These are phyloP conservation scores for Colletotrichum coccodes DNA, from an alignment of 2,329 filamentous ascomycete species.

Conservation along the genomic window DNA sequence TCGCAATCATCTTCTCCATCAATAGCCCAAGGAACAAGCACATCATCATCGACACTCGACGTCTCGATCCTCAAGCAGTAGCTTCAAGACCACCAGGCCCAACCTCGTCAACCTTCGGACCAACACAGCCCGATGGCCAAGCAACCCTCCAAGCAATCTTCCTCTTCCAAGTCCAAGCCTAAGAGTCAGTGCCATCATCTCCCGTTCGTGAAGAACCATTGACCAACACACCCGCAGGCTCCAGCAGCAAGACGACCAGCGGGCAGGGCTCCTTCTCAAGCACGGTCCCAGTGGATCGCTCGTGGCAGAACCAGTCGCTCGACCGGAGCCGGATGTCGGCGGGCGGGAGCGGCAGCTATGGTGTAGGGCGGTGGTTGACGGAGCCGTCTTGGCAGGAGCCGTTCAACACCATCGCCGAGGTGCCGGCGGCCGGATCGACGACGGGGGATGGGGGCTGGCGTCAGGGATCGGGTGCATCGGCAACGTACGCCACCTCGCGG, in stretches of 20 bases:
- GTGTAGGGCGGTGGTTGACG: slow-evolving; percentile 24
- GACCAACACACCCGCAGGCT: background rate
- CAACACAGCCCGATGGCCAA: slow-evolving; percentile 8
- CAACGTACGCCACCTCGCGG: slow-evolving; percentile 21
- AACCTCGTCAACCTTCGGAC: background rate
- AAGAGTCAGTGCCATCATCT: background rate
- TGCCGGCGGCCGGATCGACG: slow-evolving; percentile 16
- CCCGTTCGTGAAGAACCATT: too few species aligned
- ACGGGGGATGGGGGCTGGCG: background rate
- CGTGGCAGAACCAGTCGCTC: slow-evolving; percentile 22
- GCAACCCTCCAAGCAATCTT: slow-evolving; percentile 12
- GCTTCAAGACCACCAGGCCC: too few species aligned
- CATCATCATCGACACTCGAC: background rate
- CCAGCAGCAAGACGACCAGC: background rate
- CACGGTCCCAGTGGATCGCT: slow-evolving; percentile 19
- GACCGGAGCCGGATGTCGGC: background rate
- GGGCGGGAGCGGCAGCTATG: background rate
- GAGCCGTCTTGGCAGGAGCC: slow-evolving; percentile 26
- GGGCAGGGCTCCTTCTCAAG: background rate
- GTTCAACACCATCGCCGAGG: slow-evolving; percentile 28
- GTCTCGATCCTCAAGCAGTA: background rate
- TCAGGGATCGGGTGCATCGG: slow-evolving; percentile 19
- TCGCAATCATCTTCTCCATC: background rate
- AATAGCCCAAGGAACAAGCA: background rate
- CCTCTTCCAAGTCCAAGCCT: slow-evolving; percentile 17